These are phyloP conservation scores for Naganishia vishniacii DNA, from an alignment of 768 basidiomycete species.

Conservation along the genomic window DNA sequence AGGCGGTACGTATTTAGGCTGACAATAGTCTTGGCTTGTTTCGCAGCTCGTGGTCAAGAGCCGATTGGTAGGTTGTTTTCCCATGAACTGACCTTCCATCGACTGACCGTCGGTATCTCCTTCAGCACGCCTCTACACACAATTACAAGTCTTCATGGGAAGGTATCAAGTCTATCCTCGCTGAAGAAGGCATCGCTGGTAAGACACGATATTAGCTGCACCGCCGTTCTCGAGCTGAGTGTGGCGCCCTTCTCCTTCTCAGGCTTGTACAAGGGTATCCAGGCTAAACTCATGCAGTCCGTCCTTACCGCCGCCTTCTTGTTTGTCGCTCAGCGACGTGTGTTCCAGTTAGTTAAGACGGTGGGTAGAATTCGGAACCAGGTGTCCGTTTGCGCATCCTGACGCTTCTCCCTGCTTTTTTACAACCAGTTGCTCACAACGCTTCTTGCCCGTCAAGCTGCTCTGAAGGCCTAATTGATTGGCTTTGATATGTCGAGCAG, in stretches of 20 bases:
- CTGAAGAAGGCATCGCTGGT: constrained; percentile 58
- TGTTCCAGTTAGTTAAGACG: constrained; percentile 49
- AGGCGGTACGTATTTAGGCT: neutral
- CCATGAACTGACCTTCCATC: neutral
- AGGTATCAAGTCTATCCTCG: constrained; percentile 70
- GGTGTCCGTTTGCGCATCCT: neutral
- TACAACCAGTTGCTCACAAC: neutral
- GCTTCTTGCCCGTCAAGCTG: constrained; percentile 4
- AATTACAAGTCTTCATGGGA: constrained; percentile 70
- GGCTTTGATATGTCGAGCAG: neutral
- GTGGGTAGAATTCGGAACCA: constrained; percentile 25
- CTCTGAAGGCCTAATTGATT: constrained; percentile 3
- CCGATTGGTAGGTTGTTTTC: constrained; percentile 38
- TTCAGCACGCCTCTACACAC: constrained; percentile 59
- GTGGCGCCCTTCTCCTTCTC: constrained; percentile 22
- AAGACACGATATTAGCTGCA: constrained; percentile 28
- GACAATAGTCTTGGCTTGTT: neutral
- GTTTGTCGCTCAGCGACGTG: constrained; percentile 77
- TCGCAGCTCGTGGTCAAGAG: constrained; percentile 48
- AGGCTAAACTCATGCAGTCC: constrained; percentile 82
- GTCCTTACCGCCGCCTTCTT: constrained; percentile 90
- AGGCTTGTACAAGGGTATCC: constrained; percentile 80
- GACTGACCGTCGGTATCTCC: constrained; percentile 9
- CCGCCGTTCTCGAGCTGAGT: neutral
- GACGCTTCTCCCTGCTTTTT: neutral